Percentiles rank a stretch among this genome's conserved stretches.
phyloP scores from a whole-genome alignment of 176 grass and related monocot genomes.

The Oryza australiensis region DNA sequence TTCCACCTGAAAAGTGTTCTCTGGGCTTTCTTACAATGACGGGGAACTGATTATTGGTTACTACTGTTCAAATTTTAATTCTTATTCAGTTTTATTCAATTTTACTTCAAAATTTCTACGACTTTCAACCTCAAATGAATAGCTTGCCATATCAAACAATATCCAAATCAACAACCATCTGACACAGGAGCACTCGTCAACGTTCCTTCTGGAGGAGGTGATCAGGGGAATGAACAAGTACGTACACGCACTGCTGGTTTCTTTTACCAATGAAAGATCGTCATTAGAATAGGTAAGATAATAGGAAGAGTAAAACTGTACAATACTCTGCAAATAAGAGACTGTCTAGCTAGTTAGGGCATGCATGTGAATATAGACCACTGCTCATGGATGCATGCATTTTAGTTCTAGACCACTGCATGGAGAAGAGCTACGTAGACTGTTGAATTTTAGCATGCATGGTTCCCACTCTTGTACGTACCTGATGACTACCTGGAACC shows the following conservation, averaged over 20 bases:
- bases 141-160: neutral
- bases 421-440: slow-evolving; percentile 13
- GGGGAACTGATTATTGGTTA: neutral
- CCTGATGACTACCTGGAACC: slow-evolving; percentile 17
- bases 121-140: neutral
- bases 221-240: neutral
- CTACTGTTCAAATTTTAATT: neutral
- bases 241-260: neutral
- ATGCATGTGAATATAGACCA: slow-evolving; percentile 9
- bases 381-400: slow-evolving; percentile 28
- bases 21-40: neutral
- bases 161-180: neutral
- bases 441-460: slow-evolving; percentile 27
- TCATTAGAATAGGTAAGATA: slow-evolving; percentile 26
- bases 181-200: neutral
- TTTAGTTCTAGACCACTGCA: neutral
- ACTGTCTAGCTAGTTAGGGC: slow-evolving; percentile 1
- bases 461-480: neutral
- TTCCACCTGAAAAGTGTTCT: neutral
- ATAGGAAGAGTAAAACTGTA: neutral
- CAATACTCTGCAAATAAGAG: slow-evolving; percentile 16
- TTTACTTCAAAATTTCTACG: neutral
- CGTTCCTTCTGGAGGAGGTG: neutral
- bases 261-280: neutral
- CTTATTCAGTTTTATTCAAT: neutral